Percentiles rank a stretch among this genome's conserved stretches.
phyloP scores from a whole-genome alignment of 148 eudicot genomes.

The Rhododendron ovatum region DNA sequence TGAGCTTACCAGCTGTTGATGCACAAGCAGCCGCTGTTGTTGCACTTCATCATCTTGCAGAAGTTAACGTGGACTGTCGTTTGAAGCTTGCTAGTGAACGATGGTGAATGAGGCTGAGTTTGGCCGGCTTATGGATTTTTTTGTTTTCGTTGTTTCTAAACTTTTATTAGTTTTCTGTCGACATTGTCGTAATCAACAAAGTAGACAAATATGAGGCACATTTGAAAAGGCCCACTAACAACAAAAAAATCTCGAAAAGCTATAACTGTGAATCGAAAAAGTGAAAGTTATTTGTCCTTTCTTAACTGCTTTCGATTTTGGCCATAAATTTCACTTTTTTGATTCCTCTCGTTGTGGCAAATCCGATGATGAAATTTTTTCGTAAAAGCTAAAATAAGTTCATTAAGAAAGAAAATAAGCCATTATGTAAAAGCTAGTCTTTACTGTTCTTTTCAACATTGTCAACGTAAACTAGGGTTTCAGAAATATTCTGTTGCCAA shows the following conservation, averaged over 20 bases:
- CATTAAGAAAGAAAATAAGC: not conserved
- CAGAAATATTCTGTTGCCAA: not conserved
- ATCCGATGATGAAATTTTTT: not conserved
- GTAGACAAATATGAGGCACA: not conserved
- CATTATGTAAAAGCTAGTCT: not conserved
- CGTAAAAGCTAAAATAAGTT: not conserved
- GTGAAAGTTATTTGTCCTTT: no score
- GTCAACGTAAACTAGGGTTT: not conserved
- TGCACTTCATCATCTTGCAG: constrained; percentile 85
- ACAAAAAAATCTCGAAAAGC: no score
- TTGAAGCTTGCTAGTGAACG: constrained; percentile 84
- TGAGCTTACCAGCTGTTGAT: constrained; percentile 69
- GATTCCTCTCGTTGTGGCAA: not conserved
- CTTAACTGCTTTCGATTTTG: not conserved
- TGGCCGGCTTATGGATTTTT: not conserved
- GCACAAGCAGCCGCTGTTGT: constrained; percentile 96
- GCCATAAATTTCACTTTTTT: no score
- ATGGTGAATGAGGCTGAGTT: constrained; percentile 43
- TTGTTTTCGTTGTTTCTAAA: not conserved
- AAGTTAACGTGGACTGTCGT: constrained; percentile 90
- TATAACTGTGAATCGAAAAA: no score
- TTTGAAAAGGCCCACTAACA: no score
- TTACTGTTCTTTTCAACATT: not conserved
- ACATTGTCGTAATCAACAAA: not conserved
- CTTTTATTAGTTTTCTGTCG: not conserved